Base-by-base conservation (phyloP, 2,329 filamentous ascomycete species). In the Didymella arachidicola region DNA sequence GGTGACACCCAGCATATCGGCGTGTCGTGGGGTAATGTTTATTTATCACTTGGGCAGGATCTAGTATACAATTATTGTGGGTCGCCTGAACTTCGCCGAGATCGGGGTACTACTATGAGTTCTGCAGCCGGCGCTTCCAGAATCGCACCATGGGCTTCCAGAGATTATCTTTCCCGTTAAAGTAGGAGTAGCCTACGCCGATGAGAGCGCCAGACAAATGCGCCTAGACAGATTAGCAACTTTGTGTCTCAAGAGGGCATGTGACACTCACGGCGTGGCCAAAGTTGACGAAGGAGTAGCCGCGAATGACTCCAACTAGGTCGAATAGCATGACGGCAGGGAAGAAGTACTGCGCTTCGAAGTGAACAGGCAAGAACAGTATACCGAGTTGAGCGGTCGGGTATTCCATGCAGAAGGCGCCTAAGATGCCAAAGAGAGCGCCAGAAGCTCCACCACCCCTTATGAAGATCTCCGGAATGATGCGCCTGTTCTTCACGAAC, bases 321-420 rank as follows among this genome's bases (percentile, higher is more conserved):
- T 76, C 74, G 43, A 76, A 75, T 18, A 69, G 55, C 70, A 76
- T 72, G n/a, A 76, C 51, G 7, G 60, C 60, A 8, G 72, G 65
- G 27, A 76, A 57, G 25, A 74, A 69, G 32, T 69, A 68, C 41
- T 71, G 66, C 10, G 74, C 74, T 10, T 74, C 72, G 5, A 75
- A 65, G 10, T 60, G 49, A 16, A 72, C 60, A 1, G 74, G 74
- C 4, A 76, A n/a, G 36, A 76, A 73, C 14, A 76, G 53, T 36
- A 76, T 68, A 1, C 73, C 73, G 3, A 76, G 53, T 7, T 67
- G 62, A 16, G 66, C 63, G 10, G 65, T 62, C 0, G 74, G 74
- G 49, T 73, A 75, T 45, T 75, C 65, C 63, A 70, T 68, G 42
- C 72, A 75, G 43, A 73, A 76, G 2, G 64, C 62, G 10, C 70